Evolutionary conservation across 495 filamentous ascomycete species (phyloP), one percentile per base, ranked within the genome.

Genomic region (Podospora pseudocomata): DNA sequence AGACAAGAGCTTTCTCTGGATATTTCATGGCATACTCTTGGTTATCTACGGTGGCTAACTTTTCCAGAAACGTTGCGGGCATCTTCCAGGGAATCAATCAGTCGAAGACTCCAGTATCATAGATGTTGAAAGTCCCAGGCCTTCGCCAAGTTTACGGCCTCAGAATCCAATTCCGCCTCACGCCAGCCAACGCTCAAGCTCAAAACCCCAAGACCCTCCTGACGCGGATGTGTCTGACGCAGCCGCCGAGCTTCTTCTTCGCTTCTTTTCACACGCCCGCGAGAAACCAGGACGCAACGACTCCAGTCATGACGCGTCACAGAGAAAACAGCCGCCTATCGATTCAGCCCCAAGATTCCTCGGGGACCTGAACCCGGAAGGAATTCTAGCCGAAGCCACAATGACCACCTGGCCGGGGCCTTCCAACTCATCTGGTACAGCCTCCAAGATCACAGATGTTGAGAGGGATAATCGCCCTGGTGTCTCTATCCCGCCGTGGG

Each of bases 291-390:
- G 66, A 18, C 57, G 20, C 1, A 60, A 27, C 60, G 56, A 54
- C 16, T 23, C 49, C 39, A 26, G 34, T 7, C 57, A 57, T 19
- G 30, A 27, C 61, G 49, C 63, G 6, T 16, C 16, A 1, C 34
- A 23, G 19, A 65, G 23, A 28, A 32, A 63, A 19, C 53, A 15
- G 11, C 32, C n/a, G 3, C 61, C 66, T n/a, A 54, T 65, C 3
- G 70, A 72, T 26, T 64, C 66, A 15, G 71, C 72, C 1, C 75
- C 82, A 18, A 74, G 80, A 1, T 87, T 85, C 60, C 74, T 86
- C 20, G 84, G 84, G 27, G 84, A 86, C 60, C 64, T 84, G 15
- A 86, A 82, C 71, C 84, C 84, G n/a, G 83, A 86, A 70, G 79
- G 80, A 28, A 80, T 84, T 11, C 76, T 87, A 26, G 77, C 84